These are phyloP conservation scores for Eucommia ulmoides DNA, from an alignment of 257 asterid species.

Conservation along the genomic window DNA sequence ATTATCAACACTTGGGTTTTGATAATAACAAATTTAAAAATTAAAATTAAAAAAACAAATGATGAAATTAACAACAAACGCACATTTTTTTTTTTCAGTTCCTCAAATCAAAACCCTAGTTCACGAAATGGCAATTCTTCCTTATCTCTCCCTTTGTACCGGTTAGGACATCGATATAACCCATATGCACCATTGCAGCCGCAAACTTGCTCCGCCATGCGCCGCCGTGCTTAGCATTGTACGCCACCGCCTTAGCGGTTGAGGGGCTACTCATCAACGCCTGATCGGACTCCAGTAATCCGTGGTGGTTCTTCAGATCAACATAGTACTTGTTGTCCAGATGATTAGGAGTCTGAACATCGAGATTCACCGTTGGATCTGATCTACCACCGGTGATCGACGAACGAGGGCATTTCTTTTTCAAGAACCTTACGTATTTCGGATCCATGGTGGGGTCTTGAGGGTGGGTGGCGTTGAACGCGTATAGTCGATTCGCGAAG, in stretches of 20 bases:
- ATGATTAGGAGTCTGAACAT: conserved; percentile 18
- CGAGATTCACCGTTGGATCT: conserved; percentile 16
- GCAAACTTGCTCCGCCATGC: conserved; percentile 19
- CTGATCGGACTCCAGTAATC: conserved; percentile 28
- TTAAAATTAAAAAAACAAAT: no score
- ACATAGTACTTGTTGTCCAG: conserved; percentile 27
- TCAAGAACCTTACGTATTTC: conserved; percentile 7
- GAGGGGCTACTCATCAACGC: conserved; percentile 7
- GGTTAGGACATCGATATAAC: conserved; percentile 23
- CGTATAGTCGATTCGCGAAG: conserved; percentile 11
- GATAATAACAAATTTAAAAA: no score
- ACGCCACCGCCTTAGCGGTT: conserved; percentile 15
- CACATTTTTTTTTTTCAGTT: no score
- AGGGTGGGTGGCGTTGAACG: no score
- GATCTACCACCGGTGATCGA: background rate
- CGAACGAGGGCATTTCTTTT: conserved; percentile 5
- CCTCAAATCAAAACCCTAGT: no score
- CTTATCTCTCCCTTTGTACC: conserved; percentile 28
- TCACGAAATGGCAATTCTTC: conserved; percentile 23
- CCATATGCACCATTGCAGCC: conserved; percentile 30
- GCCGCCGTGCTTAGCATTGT: conserved; percentile 10
- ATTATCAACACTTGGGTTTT: no score
- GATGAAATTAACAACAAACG: no score
- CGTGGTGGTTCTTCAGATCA: conserved; percentile 10
- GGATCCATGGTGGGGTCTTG: conserved; percentile 24